A percentile compares a stretch with the other conserved stretches of the same genome.
Evolutionary conservation across 345 rosid genomes (phyloP).

Genomic region (Fremontodendron californicum): DNA sequence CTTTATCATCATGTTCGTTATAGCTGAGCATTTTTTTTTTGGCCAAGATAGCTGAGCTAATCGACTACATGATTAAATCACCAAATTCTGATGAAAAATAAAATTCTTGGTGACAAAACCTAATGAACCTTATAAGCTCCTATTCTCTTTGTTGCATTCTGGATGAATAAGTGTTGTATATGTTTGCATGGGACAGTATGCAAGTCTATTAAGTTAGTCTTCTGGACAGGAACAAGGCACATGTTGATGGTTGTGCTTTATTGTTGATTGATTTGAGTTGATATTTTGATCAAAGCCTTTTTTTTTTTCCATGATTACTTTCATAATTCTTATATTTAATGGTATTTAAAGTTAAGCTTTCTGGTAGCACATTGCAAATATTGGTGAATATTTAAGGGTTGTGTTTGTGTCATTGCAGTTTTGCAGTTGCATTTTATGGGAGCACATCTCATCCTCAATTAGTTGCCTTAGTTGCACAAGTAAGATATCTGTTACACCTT

Average conservation of each 20-base stretch:
- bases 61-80: background rate
- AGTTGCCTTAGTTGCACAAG: conserved; percentile 93
- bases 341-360: background rate
- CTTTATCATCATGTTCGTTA: background rate
- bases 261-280: background rate
- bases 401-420: conserved; percentile 39
- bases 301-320: background rate
- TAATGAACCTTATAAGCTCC: background rate
- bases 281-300: background rate
- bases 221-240: background rate
- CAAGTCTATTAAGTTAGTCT: background rate
- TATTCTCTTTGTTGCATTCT: background rate
- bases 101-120: background rate
- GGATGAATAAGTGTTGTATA: background rate
- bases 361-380: background rate
- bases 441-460: conserved; percentile 58
- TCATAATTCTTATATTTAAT: background rate
- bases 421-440: conserved; percentile 82
- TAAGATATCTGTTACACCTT: conserved; percentile 27
- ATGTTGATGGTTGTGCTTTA: background rate
- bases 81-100: background rate
- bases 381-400: background rate
- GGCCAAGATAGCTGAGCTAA: background rate
- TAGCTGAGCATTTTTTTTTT: background rate
- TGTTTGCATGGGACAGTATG: background rate